A percentile compares a stretch with the other conserved stretches of the same genome.
Conservation (phyloP, 1,284 basidiomycete species). For the Caloboletus inedulis region DNA sequence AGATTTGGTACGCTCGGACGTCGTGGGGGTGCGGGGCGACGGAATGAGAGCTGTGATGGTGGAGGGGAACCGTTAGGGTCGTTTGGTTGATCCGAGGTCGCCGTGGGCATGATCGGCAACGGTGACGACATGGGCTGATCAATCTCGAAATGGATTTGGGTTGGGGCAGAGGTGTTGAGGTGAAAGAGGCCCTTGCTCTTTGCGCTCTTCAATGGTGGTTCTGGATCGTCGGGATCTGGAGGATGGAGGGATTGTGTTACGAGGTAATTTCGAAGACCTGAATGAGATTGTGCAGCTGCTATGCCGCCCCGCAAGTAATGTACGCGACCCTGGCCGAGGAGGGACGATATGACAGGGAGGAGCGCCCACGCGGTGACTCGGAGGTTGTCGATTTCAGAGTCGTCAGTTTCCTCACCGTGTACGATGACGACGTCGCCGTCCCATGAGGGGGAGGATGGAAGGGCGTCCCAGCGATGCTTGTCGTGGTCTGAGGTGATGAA, state of each 20-base stretch:
- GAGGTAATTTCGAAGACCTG: slow-evolving; percentile 47
- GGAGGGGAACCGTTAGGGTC: slow-evolving; percentile 61
- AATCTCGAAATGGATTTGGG: slow-evolving; percentile 51
- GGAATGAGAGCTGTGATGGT: slow-evolving; percentile 59
- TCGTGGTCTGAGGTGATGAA: slow-evolving; percentile 77
- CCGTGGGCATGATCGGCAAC: slow-evolving; percentile 39
- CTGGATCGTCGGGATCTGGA: slow-evolving; percentile 11
- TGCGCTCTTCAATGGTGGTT: slow-evolving; percentile 27
- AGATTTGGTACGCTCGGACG: slow-evolving; percentile 63
- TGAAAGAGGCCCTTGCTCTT: slow-evolving; percentile 57
- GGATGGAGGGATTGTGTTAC: slow-evolving; percentile 14
- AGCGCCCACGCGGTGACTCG: slow-evolving; percentile 63
- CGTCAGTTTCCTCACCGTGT: slow-evolving; percentile 74
- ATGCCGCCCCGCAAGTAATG: slow-evolving; percentile 72
- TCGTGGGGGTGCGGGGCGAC: slow-evolving; percentile 49
- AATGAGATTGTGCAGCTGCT: slow-evolving; percentile 53
- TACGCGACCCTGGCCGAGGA: slow-evolving; percentile 51
- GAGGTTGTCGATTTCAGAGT: slow-evolving; percentile 52
- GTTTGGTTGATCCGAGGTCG: slow-evolving; percentile 36
- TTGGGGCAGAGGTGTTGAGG: slow-evolving; percentile 56
- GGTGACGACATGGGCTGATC: slow-evolving; percentile 43
- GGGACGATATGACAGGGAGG: slow-evolving; percentile 54
- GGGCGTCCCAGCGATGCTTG: slow-evolving; percentile 55
- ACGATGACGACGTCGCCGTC: slow-evolving; percentile 65
- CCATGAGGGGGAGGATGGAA: slow-evolving; percentile 55